phyloP scores from a whole-genome alignment of 768 basidiomycete genomes.

The Hygrocybe coccinea region DNA sequence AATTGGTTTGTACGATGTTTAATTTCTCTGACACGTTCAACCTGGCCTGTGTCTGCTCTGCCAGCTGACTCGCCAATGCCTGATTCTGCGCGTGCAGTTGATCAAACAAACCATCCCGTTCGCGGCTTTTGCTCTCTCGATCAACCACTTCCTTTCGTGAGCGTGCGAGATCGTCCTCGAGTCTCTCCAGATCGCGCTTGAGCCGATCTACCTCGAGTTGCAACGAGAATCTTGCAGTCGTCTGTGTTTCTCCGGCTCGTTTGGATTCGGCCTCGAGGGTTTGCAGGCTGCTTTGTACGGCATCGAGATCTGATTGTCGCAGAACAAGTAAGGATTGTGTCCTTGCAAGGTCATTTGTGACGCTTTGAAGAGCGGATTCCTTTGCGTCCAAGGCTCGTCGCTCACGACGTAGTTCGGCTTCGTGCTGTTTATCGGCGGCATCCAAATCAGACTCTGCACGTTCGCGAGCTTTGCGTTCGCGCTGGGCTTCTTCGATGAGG shows the following conservation, averaged over 20 bases:
- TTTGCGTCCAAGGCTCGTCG: constrained; percentile 65
- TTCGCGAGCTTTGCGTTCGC: constrained; percentile 55
- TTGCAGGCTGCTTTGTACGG: constrained; percentile 69
- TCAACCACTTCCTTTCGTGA: constrained; percentile 65
- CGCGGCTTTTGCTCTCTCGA: constrained; percentile 58
- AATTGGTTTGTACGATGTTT: constrained; percentile 56
- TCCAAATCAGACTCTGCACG: constrained; percentile 51
- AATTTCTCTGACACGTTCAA: constrained; percentile 87
- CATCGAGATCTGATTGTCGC: constrained; percentile 69
- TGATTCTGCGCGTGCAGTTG: constrained; percentile 73
- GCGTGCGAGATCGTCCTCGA: constrained; percentile 73
- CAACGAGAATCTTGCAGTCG: constrained; percentile 79
- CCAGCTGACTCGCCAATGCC: constrained; percentile 73
- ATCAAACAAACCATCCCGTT: constrained; percentile 70
- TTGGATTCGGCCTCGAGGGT: constrained; percentile 71
- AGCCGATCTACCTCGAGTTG: constrained; percentile 87
- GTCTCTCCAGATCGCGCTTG: constrained; percentile 74
- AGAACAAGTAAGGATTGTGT: constrained; percentile 66
- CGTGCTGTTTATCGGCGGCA: constrained; percentile 56
- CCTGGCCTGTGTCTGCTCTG: constrained; percentile 81
- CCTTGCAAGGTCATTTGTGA: constrained; percentile 59
- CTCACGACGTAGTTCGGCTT: constrained; percentile 54
- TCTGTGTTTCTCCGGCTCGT: constrained; percentile 77
- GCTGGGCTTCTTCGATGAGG: constrained; percentile 56
- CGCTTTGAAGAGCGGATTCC: constrained; percentile 59